Conservation (phyloP, 2,329 filamentous ascomycete genomes). For the Acrocalymma vagum region DNA sequence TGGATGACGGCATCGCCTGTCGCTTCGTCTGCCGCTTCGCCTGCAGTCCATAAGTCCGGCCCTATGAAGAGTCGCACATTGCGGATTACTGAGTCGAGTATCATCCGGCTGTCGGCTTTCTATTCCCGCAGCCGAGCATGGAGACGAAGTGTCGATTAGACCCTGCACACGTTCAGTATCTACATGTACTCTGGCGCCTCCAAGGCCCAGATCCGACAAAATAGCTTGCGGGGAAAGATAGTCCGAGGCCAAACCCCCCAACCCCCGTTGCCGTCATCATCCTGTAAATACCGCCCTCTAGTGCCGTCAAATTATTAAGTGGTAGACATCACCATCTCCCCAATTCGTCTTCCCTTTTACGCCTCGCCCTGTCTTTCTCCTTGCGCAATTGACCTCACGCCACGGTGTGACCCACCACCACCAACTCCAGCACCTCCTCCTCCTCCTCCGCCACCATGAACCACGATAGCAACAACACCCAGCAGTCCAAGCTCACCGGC, state of each 20-base stretch:
- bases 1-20: too few species aligned
- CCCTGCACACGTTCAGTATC: too few species aligned
- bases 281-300: constrained; percentile 36
- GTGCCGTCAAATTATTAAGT: constrained; percentile 30
- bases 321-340: constrained; percentile 7
- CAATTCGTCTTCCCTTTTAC: constrained; percentile 12
- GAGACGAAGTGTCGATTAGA: too few species aligned
- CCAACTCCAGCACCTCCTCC: too few species aligned
- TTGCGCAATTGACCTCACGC: constrained; percentile 9
- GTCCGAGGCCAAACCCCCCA: constrained; percentile 36
- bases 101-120: too few species aligned
- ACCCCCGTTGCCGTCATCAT: constrained; percentile 37
- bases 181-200: background rate
- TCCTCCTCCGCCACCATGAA: constrained; percentile 49
- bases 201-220: constrained; percentile 22
- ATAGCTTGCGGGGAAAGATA: constrained; percentile 34
- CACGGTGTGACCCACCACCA: too few species aligned
- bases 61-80: too few species aligned
- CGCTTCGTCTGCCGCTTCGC: too few species aligned
- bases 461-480: constrained; percentile 51
- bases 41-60: too few species aligned
- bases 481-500: constrained; percentile 55
- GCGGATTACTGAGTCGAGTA: too few species aligned
- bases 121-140: too few species aligned
- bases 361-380: constrained; percentile 8